Percentiles rank a stretch among this genome's conserved stretches.
Conservation (phyloP, 108 stramenopile genomes). For the Nannochloropsis oceanica region DNA sequence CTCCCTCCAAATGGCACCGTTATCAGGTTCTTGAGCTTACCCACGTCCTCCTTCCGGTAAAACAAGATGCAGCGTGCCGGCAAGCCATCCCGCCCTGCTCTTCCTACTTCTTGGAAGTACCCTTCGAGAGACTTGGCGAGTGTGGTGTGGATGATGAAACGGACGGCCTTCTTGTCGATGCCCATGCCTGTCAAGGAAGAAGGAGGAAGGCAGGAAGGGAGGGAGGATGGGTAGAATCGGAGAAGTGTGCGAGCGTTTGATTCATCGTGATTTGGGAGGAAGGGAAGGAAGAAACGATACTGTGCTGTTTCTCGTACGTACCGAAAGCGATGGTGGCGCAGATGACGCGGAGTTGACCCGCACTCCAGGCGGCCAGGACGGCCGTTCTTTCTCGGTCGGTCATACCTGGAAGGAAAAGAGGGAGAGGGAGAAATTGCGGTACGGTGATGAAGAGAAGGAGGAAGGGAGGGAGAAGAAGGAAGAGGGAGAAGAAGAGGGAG, state of each 20-base stretch:
- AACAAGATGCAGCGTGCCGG: slow-evolving; percentile 46
- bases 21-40: not conserved
- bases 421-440: too few relatives aligned
- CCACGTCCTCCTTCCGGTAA: not conserved
- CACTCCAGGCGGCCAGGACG: slow-evolving; percentile 68
- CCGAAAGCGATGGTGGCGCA: slow-evolving; percentile 79
- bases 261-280: too few relatives aligned
- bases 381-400: not conserved
- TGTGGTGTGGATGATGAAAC: slow-evolving; percentile 69
- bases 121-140: slow-evolving; percentile 71
- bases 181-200: slow-evolving; percentile 35
- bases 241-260: too few relatives aligned
- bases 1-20: not conserved
- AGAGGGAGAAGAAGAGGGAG: too few relatives aligned
- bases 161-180: slow-evolving; percentile 56
- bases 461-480: too few relatives aligned
- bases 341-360: slow-evolving; percentile 60
- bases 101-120: slow-evolving; percentile 80
- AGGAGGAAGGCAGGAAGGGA: too few relatives aligned
- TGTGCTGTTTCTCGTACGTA: too few relatives aligned
- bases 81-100: slow-evolving; percentile 79
- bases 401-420: not conserved
- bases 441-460: too few relatives aligned
- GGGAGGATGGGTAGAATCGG: too few relatives aligned
- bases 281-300: too few relatives aligned